Evolutionary conservation across 495 filamentous ascomycete genomes (phyloP), one percentile per base, ranked within the genome.

Genomic region (Schizothecium vesticola): DNA sequence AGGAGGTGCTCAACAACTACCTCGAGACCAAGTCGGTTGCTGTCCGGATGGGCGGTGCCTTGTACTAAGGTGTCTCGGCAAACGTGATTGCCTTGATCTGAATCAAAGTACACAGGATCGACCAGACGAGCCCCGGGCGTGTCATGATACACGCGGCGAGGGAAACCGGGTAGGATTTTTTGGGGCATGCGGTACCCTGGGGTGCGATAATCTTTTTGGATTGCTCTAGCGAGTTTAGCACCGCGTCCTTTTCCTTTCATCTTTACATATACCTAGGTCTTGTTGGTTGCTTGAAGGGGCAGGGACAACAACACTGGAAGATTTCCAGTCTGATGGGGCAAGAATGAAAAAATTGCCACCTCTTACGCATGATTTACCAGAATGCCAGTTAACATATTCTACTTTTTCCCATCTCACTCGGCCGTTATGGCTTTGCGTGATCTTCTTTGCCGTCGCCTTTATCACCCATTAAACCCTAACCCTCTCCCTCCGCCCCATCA

Each of bases 1-100:
- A 96, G 84, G 94, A 90, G 64, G 95, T 94, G 9, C 80, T 99
- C 61, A 89, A 89, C 67, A 97, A 97, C 85, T 98, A 97, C 82
- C 93, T 89, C 56, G 91, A 99, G 82, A 80, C 75, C 69, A 89
- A 89, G 83, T 83, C 82, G 25, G 86, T 89, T 16, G 75, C 81
- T 28, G 84, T 89, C 74, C 67, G 74, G 43, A 59, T 76, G 56
- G 58, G 33, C 19, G 73, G 71, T 43, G 68, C 70, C 23, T 12
- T 74, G 31, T 72, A 71, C 24, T 74, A 72, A 65, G 29, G 16
- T 11, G 12, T 59, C 5, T 65, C 16, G 22, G 3, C 3, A n/a
- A 22, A 21, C 8, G 21, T 12, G 11, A 56, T 43, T 6, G 23
- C 19, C 26, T 31, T 61, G 60, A 61, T 61, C 22, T 61, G 59